Conservation (phyloP, 2,329 filamentous ascomycete genomes). For the Trichophyton rubrum region DNA sequence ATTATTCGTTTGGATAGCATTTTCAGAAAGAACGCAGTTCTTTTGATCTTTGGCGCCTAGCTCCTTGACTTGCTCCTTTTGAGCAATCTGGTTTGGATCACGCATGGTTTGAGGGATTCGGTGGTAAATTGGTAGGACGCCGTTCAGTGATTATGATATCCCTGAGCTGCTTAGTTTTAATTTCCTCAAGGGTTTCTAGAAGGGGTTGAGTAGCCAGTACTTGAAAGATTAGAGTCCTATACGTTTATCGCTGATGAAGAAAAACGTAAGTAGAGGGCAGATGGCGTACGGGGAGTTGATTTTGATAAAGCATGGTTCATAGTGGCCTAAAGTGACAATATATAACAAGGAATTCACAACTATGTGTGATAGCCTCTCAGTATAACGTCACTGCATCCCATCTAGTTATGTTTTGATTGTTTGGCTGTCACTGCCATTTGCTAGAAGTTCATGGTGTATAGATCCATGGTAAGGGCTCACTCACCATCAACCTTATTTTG, state of each 20-base stretch:
- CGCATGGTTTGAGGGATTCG: neutral
- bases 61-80: neutral
- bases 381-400: neutral
- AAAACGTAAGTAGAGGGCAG: neutral
- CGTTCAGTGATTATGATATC: neutral
- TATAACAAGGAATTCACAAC: neutral
- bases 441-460: neutral
- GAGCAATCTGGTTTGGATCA: neutral
- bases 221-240: neutral
- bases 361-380: neutral
- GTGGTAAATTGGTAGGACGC: neutral
- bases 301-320: neutral
- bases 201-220: neutral
- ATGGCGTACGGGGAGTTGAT: neutral
- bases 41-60: neutral
- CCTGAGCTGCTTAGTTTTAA: neutral
- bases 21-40: neutral
- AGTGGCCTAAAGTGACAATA: neutral
- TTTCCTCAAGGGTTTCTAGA: neutral
- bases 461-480: neutral
- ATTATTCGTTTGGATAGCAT: neutral
- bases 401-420: neutral
- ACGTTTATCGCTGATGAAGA: neutral
- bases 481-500: slow-evolving; percentile 2
- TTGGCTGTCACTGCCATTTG: neutral